Conservation (phyloP, 2,329 filamentous ascomycete genomes). For the Cercospora beticola region DNA sequence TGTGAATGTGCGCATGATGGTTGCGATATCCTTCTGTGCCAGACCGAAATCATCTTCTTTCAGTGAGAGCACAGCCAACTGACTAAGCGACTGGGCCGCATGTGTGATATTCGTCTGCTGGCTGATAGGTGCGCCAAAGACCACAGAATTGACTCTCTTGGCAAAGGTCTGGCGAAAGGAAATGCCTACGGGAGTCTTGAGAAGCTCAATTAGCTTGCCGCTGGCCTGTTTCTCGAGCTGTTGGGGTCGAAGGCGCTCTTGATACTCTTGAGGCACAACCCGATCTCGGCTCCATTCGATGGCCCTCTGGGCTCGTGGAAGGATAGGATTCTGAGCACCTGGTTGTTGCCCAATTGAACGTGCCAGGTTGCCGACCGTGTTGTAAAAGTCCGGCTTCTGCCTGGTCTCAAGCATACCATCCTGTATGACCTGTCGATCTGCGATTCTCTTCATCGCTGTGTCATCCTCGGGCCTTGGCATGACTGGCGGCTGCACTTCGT, state of each 20-base stretch:
- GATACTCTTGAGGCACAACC: constrained; percentile 47
- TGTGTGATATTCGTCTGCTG: constrained; percentile 68
- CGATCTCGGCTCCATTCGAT: constrained; percentile 29
- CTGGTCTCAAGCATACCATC: constrained; percentile 31
- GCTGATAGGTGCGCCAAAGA: constrained; percentile 71
- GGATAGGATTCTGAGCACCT: constrained; percentile 40
- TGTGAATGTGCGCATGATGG: constrained; percentile 72
- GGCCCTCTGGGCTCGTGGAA: constrained; percentile 40
- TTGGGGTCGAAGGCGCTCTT: constrained; percentile 51
- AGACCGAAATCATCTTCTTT: constrained; percentile 80
- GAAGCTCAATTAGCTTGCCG: constrained; percentile 44
- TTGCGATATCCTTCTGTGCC: constrained; percentile 77
- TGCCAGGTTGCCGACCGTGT: constrained; percentile 46
- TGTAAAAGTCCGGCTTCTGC: constrained; percentile 21
- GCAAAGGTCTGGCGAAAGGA: constrained; percentile 71
- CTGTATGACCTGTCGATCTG: constrained; percentile 27
- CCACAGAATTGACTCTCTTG: constrained; percentile 62
- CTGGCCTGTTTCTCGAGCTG: constrained; percentile 49
- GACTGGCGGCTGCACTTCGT: constrained; percentile 23
- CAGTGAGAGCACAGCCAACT: constrained; percentile 70
- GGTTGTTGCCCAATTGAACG: constrained; percentile 52
- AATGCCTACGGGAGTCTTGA: constrained; percentile 58
- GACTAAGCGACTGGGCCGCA: constrained; percentile 62
- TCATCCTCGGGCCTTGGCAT: constrained; percentile 31
- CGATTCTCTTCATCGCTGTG: constrained; percentile 32